Evolutionary conservation across 768 basidiomycete genomes (phyloP).

Genomic region (Agaricus subrufescens): DNA sequence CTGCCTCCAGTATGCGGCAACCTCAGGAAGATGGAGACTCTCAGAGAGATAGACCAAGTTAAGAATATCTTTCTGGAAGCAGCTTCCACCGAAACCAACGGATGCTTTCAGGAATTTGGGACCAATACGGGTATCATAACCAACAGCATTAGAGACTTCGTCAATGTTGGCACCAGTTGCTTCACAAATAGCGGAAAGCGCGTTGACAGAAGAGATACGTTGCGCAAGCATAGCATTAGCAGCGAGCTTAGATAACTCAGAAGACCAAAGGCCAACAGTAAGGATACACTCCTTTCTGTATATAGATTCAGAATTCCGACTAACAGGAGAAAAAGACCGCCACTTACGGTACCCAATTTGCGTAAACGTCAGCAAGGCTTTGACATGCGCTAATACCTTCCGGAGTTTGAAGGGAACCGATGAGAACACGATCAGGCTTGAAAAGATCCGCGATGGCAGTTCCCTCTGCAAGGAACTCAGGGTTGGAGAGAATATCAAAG

Average conservation of each 20-base stretch:
- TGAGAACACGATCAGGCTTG: conserved; percentile 90
- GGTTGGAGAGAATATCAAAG: conserved; percentile 99
- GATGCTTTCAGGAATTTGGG: conserved; percentile 93
- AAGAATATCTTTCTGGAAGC: conserved; percentile 99
- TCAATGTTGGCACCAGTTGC: conserved; percentile 98
- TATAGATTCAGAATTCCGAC: not conserved
- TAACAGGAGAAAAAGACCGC: not conserved
- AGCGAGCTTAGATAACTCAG: conserved; percentile 96
- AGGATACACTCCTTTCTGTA: conserved; percentile 71
- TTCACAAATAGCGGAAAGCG: conserved; percentile 97
- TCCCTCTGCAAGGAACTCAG: conserved; percentile 98
- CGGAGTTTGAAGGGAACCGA: conserved; percentile 88
- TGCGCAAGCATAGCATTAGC: conserved; percentile 99
- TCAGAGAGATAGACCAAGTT: conserved; percentile 98
- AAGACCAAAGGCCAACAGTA: conserved; percentile 97
- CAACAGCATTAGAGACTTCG: conserved; percentile 93
- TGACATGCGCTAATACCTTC: conserved; percentile 82
- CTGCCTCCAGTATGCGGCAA: conserved; percentile 96
- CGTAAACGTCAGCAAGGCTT: conserved; percentile 77
- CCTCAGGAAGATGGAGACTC: conserved; percentile 91
- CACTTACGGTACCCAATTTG: conserved; percentile 93
- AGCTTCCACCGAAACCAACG: conserved; percentile 96
- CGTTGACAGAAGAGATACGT: conserved; percentile 97
- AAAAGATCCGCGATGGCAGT: conserved; percentile 91
- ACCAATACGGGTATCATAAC: conserved; percentile 89